A percentile compares a stretch with the other conserved stretches of the same genome.
Evolutionary conservation across 768 basidiomycete species (phyloP).

Genomic region (Ramaria rubella): DNA sequence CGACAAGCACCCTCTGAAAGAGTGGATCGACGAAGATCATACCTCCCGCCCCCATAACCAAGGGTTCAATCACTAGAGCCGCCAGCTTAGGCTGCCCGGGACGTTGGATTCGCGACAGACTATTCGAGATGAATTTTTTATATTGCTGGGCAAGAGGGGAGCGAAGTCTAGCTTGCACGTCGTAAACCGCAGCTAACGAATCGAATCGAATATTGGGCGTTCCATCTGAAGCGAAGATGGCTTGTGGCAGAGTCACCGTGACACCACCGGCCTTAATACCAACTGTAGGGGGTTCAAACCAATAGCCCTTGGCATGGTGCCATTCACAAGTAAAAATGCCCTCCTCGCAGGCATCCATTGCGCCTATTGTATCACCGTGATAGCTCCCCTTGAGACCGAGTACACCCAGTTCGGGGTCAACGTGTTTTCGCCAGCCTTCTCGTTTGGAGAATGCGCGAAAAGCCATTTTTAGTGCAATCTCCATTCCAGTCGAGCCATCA

Average conservation of each 20-base stretch:
- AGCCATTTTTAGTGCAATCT: constrained; percentile 97
- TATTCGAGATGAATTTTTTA: constrained; percentile 45
- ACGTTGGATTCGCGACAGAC: constrained; percentile 41
- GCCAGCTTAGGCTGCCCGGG: constrained; percentile 43
- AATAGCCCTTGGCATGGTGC: constrained; percentile 87
- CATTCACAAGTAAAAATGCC: constrained; percentile 94
- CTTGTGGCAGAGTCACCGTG: constrained; percentile 47
- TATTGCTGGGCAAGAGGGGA: constrained; percentile 62
- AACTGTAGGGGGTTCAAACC: constrained; percentile 88
- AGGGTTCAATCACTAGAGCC: constrained; percentile 83
- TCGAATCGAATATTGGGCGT: constrained; percentile 27
- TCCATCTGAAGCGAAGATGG: constrained; percentile 27
- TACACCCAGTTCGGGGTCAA: constrained; percentile 54
- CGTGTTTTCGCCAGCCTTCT: constrained; percentile 22
- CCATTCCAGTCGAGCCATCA: constrained; percentile 94
- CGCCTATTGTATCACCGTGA: constrained; percentile 96
- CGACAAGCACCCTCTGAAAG: constrained; percentile 84
- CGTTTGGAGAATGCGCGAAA: constrained; percentile 56
- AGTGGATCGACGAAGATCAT: constrained; percentile 98
- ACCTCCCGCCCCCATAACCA: constrained; percentile 91
- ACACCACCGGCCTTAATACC: constrained; percentile 55
- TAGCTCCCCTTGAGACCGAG: constrained; percentile 89
- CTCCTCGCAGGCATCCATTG: constrained; percentile 87
- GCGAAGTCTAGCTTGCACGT: constrained; percentile 53
- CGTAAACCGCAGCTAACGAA: constrained; percentile 59